Evolutionary conservation across 2,329 filamentous ascomycete species (phyloP), one percentile per base, ranked within the genome.

Genomic region (Paraphoma chrysanthemicola): DNA sequence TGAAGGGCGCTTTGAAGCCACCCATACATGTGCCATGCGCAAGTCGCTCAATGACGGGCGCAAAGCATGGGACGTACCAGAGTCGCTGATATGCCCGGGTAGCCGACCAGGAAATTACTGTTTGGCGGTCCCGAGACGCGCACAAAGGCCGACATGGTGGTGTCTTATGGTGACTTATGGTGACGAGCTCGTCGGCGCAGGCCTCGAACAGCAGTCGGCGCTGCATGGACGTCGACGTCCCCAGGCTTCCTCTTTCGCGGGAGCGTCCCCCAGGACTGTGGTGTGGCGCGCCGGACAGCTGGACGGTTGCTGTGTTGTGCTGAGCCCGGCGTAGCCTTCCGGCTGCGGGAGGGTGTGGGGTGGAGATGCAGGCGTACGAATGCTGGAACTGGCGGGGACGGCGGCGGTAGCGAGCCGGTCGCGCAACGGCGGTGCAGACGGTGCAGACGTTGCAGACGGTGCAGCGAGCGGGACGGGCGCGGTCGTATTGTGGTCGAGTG

Each of bases 111-210:
- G 76, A 97, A 97, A 80, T 91, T 95, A 80, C 92, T 95, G 81
- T 99, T 99, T 69, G 95, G 93, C 76, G 93, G 93, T 76, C 95
- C 95, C 67, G 93, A 96, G 80, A 99, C 93, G 85, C 95, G 90
- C 82, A 99, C 95, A 79, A 91, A 91, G 77, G 91, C 90, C 79
- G 89, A 86, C 75, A 78, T 78, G 72, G 63, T 78, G 72, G 63
- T 71, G 51, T 63, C 68, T 70, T 59, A 63, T 46, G 57, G 51
- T 57, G 54, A 64, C 68, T 70, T 59, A 63, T 46, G 57, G 51
- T 57, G 54, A 64, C 61, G 65, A 57, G 50, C 48, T 68, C 54
- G 67, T 67, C 67, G 70, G 73, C 72, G 71, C 72, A 68, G 69
- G 71, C 74, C 72, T 73, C 64, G 60, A 57, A 62, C 48, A 42